Percentiles rank a stretch among this genome's conserved stretches.
phyloP scores from a whole-genome alignment of 2,329 filamentous ascomycete species.

The Orbilia oligospora region DNA sequence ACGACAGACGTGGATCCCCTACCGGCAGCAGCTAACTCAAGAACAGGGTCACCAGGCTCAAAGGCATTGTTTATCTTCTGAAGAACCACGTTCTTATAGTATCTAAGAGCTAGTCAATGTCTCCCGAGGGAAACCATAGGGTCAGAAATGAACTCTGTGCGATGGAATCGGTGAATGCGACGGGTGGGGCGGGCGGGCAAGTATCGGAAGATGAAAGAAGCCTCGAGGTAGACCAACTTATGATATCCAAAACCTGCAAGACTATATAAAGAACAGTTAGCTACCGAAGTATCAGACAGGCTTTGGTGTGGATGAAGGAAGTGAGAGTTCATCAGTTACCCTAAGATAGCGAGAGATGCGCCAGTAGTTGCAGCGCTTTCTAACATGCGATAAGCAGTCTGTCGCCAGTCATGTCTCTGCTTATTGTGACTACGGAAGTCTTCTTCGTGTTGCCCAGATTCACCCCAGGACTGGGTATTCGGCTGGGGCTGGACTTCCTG shows the following conservation, averaged over 20 bases:
- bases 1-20: conserved; percentile 42
- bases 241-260: conserved; percentile 83
- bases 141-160: conserved; percentile 51
- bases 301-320: background rate
- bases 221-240: conserved; percentile 68
- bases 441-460: conserved; percentile 35
- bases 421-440: conserved; percentile 11
- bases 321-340: conserved; percentile 66
- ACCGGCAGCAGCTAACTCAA: conserved; percentile 78
- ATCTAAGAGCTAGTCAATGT: conserved; percentile 70
- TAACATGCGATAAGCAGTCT: conserved; percentile 74
- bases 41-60: conserved; percentile 88
- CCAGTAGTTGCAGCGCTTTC: conserved; percentile 82
- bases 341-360: conserved; percentile 80
- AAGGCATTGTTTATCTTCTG: conserved; percentile 94
- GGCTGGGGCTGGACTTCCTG: conserved; percentile 63
- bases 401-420: conserved; percentile 48
- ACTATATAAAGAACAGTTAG: conserved; percentile 42
- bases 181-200: background rate
- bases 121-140: conserved; percentile 63
- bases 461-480: conserved; percentile 62
- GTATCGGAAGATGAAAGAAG: background rate
- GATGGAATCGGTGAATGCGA: background rate
- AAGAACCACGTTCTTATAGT: conserved; percentile 91
- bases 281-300: conserved; percentile 1